Evolutionary conservation across 2,329 filamentous ascomycete genomes (phyloP).

Genomic region (Botrytis fabae): DNA sequence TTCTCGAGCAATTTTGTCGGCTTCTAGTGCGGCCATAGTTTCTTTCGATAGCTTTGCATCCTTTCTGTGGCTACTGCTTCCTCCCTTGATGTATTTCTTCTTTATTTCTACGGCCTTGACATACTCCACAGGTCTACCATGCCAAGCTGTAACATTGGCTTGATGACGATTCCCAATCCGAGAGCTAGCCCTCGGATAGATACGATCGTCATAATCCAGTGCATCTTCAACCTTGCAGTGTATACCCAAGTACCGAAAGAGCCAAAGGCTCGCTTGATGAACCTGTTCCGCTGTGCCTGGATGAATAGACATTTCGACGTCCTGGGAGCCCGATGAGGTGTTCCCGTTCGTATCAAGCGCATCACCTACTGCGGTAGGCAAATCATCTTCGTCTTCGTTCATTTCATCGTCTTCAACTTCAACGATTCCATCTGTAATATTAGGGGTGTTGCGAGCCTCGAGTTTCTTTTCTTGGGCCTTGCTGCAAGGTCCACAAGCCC

Average conservation of each 20-base stretch:
- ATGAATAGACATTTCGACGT: constrained; percentile 56
- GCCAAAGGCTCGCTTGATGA: constrained; percentile 92
- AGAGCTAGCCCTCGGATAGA: constrained; percentile 93
- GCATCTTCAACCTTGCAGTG: constrained; percentile 96
- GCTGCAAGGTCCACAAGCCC: constrained; percentile 95
- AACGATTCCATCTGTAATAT: constrained; percentile 63
- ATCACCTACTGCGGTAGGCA: constrained; percentile 53
- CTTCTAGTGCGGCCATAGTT: constrained; percentile 73
- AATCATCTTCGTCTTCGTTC: constrained; percentile 70
- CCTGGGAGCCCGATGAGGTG: constrained; percentile 59
- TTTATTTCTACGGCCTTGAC: constrained; percentile 87
- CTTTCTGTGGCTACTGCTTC: constrained; percentile 60
- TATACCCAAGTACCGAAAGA: constrained; percentile 91
- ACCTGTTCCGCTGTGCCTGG: constrained; percentile 80
- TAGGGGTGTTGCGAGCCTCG: constrained; percentile 84
- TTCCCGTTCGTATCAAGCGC: constrained; percentile 54
- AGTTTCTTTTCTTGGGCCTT: constrained; percentile 92
- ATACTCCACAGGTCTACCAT: constrained; percentile 81
- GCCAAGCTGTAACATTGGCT: constrained; percentile 82
- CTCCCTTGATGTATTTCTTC: constrained; percentile 66
- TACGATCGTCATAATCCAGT: constrained; percentile 93
- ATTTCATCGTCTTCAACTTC: constrained; percentile 66
- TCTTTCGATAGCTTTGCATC: constrained; percentile 79
- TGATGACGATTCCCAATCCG: constrained; percentile 89
- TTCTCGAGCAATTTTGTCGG: constrained; percentile 75